Base-by-base conservation (phyloP, 2,329 filamentous ascomycete species). In the Aspergillus pseudoterreus region DNA sequence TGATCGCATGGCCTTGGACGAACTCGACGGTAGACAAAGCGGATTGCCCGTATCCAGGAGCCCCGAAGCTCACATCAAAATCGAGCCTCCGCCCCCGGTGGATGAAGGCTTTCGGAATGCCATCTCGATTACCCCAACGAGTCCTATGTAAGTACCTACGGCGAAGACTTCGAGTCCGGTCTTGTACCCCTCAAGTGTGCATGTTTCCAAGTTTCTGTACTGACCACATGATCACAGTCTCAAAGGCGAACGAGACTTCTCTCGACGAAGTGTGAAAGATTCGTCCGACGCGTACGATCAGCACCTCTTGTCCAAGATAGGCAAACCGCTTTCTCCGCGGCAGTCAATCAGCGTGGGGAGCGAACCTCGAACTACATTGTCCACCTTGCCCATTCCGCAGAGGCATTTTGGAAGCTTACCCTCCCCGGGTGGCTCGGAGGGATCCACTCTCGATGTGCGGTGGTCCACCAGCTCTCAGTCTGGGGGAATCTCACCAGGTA, bases 261-360 rank as follows among this genome's bases (percentile, higher is more conserved):
- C 82, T 43, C 76, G 80, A 56, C 74, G 78, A 55, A 78, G 80
- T 43, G 76, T 83, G 38, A 77, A 82, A 57, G 77, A 75, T 51
- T 83, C 81, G 2, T 83, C 81, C 21, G 79, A 84, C 61, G 80
- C 78, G 30, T 85, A 85, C 66, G 82, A 85, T 61, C 80, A 84
- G 64, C 79, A 82, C 55, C 69, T 85, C 11, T 68, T 85, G 22
- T 82, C 81, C 45, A 83, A 82, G 58, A 84, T 85, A 52, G 82
- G 82, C 30, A 82, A 82, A 43, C 77, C 80, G 5, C 78, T 78
- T 51, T 82, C 81, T 6, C 78, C 79, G 15, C 72, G 78, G 45
- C 72, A 65, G 48, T 69, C 68, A 12, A 55, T 64, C 33, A 70
- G 61, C 46, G 55, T 68, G 21, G 62, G 67, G 54, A 63, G 63